These are phyloP conservation scores for Kodamaea derodonti DNA, from an alignment of 1,139 yeast genomes.

Conservation along the genomic window DNA sequence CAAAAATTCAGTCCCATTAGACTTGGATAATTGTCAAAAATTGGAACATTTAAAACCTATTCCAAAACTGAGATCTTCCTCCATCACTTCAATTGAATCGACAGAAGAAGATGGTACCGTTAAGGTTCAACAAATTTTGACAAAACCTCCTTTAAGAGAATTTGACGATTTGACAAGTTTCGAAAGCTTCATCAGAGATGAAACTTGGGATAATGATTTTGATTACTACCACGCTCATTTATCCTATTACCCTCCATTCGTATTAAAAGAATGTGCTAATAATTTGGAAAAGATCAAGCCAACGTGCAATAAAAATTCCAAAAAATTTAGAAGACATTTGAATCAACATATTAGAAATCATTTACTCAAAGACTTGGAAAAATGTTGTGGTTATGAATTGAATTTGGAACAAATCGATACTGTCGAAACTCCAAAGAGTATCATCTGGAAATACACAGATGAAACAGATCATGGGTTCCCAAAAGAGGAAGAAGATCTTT, in stretches of 20 bases:
- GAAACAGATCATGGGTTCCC: constrained; percentile 51
- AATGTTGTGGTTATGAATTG: constrained; percentile 55
- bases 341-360: constrained; percentile 75
- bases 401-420: constrained; percentile 49
- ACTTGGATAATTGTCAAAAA: constrained; percentile 38
- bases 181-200: constrained; percentile 64
- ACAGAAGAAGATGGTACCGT: constrained; percentile 26
- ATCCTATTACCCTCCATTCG: constrained; percentile 69
- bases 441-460: constrained; percentile 54
- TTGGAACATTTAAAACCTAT: constrained; percentile 38
- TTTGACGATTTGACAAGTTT: constrained; percentile 65
- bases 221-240: constrained; percentile 66
- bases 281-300: constrained; percentile 72
- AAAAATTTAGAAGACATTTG: constrained; percentile 68
- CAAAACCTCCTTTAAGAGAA: constrained; percentile 42
- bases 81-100: constrained; percentile 31
- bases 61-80: constrained; percentile 29
- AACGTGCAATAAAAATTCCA: constrained; percentile 66
- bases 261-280: constrained; percentile 61
- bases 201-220: constrained; percentile 72
- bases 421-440: constrained; percentile 39
- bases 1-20: constrained; percentile 26
- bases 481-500: constrained; percentile 41
- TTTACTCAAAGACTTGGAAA: constrained; percentile 60
- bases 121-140: constrained; percentile 26